Conservation (phyloP, 306 rosid genomes). For the Ormosia emarginata region DNA sequence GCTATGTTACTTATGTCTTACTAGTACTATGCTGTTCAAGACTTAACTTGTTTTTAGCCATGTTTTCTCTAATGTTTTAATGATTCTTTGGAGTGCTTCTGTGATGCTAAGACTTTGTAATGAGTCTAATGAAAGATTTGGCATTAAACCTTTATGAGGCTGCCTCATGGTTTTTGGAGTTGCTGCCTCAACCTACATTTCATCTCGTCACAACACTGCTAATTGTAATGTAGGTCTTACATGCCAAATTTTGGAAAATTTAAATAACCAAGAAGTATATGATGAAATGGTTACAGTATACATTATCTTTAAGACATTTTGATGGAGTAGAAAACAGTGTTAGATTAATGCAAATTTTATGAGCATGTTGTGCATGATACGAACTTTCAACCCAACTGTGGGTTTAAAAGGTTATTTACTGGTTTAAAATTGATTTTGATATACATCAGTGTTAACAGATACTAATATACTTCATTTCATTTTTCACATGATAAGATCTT, state of each 20-base stretch:
- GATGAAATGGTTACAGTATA: not conserved
- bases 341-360: not conserved
- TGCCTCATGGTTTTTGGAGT: not conserved
- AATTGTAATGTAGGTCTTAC: not conserved
- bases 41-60: not conserved
- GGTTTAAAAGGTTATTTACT: not conserved
- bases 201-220: conserved; percentile 4
- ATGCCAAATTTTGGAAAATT: not conserved
- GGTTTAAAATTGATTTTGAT: not conserved
- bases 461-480: not conserved
- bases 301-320: not conserved
- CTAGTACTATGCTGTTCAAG: not conserved
- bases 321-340: not conserved
- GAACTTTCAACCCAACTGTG: not conserved
- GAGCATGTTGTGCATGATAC: not conserved
- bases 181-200: not conserved
- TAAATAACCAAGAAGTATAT: not conserved
- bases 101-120: not conserved
- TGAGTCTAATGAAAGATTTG: not conserved
- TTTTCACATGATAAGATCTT: not conserved
- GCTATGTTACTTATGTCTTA: not conserved
- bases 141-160: not conserved
- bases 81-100: not conserved
- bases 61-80: not conserved
- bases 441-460: not conserved